Conservation (phyloP, 495 filamentous ascomycete genomes). For the Aspergillus kassunensis region DNA sequence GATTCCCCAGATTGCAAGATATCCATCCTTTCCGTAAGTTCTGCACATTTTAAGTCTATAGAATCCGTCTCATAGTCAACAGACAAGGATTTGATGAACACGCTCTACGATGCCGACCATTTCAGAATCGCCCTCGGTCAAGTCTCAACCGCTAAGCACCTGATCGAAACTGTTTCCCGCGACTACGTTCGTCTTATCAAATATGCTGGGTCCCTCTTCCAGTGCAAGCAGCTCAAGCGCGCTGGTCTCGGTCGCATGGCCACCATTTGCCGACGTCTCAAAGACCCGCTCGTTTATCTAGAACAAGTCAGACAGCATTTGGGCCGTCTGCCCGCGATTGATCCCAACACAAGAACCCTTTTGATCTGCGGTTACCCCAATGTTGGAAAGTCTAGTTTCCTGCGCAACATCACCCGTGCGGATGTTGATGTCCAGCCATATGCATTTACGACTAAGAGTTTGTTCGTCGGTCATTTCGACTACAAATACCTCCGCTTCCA, state of each 20-base stretch:
- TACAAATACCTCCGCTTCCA: slow-evolving; percentile 97
- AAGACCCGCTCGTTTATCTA: slow-evolving; percentile 90
- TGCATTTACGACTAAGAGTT: slow-evolving; percentile 95
- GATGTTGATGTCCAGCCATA: slow-evolving; percentile 98
- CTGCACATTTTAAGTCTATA: not conserved
- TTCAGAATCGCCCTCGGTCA: slow-evolving; percentile 96
- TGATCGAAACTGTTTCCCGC: slow-evolving; percentile 91
- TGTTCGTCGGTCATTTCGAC: slow-evolving; percentile 98
- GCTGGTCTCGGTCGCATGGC: slow-evolving; percentile 93
- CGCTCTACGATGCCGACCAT: slow-evolving; percentile 94
- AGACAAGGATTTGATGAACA: slow-evolving; percentile 79
- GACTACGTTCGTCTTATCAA: slow-evolving; percentile 93
- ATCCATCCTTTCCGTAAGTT: slow-evolving; percentile 91
- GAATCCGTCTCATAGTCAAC: slow-evolving; percentile 22
- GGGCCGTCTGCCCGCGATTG: slow-evolving; percentile 93
- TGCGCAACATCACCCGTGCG: slow-evolving; percentile 85
- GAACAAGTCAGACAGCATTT: slow-evolving; percentile 98
- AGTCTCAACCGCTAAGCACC: slow-evolving; percentile 88
- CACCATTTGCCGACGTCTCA: slow-evolving; percentile 87
- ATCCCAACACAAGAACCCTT: slow-evolving; percentile 91
- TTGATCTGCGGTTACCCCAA: slow-evolving; percentile 97
- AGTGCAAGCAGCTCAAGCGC: slow-evolving; percentile 90
- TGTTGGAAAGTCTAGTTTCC: slow-evolving; percentile 93
- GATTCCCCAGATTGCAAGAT: slow-evolving; percentile 89
- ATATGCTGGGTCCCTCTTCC: slow-evolving; percentile 94